These are phyloP conservation scores for Cylindrotheca closterium DNA, from an alignment of 108 stramenopile species.

Conservation along the genomic window DNA sequence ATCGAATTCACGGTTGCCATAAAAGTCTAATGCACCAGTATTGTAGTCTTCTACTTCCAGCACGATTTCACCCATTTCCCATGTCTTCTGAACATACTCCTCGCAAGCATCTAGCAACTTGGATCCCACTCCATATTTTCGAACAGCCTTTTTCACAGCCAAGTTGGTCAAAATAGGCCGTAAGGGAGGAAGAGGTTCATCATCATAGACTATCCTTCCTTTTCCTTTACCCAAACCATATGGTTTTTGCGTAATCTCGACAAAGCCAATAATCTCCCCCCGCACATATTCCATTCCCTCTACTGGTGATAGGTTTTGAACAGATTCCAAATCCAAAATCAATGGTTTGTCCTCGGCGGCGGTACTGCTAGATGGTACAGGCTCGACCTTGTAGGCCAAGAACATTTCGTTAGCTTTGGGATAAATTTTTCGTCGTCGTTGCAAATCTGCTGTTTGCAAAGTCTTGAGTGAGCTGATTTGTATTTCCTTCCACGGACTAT, in stretches of 20 bases:
- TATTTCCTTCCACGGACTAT: constrained; percentile 36
- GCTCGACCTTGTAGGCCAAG: constrained; percentile 44
- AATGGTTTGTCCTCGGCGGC: constrained; percentile 42
- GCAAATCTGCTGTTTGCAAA: constrained; percentile 39
- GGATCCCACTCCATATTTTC: constrained; percentile 67
- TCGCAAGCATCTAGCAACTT: constrained; percentile 68
- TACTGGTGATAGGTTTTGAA: constrained; percentile 30
- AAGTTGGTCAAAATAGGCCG: constrained; percentile 76
- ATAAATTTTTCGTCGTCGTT: constrained; percentile 30
- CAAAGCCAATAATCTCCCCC: constrained; percentile 77
- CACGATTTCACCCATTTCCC: constrained; percentile 71
- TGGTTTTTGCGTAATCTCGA: constrained; percentile 63
- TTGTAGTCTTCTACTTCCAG: constrained; percentile 88
- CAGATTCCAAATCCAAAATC: constrained; percentile 47
- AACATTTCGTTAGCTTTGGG: constrained; percentile 50
- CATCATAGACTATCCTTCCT: constrained; percentile 5
- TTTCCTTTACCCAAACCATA: constrained; percentile 55
- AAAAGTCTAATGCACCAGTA: constrained; percentile 57
- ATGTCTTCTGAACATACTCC: constrained; percentile 44
- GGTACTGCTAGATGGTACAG: constrained; percentile 4
- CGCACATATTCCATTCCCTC: constrained; percentile 32
- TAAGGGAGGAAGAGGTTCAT: constrained; percentile 5
- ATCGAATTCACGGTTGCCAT: constrained; percentile 68
- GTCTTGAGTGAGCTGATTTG: constrained; percentile 37
- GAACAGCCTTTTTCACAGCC: constrained; percentile 53